Conservation (phyloP, 257 asterid species). For the Agastache rugosa region DNA sequence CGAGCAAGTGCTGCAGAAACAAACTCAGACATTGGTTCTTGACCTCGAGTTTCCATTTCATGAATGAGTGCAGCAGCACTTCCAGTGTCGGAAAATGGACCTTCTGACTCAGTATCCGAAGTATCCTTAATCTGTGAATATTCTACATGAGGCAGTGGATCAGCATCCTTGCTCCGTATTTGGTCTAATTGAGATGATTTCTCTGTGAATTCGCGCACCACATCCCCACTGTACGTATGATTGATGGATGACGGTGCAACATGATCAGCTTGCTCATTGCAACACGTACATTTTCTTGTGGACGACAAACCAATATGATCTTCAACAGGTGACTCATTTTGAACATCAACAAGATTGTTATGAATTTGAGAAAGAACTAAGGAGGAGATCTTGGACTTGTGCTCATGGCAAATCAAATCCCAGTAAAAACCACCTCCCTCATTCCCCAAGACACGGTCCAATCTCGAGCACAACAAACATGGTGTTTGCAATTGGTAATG, state of each 20-base stretch:
- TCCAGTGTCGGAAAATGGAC: conserved; percentile 36
- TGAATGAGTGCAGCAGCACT: conserved; percentile 24
- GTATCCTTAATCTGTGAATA: conserved; percentile 45
- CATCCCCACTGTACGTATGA: conserved; percentile 33
- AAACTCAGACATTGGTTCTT: conserved; percentile 30
- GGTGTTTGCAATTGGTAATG: conserved; percentile 61
- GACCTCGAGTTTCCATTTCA: conserved; percentile 32
- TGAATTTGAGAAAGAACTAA: conserved; percentile 60
- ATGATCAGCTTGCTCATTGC: conserved; percentile 49
- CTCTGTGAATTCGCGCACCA: conserved; percentile 36
- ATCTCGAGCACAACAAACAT: conserved; percentile 89
- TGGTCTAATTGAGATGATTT: conserved; percentile 35
- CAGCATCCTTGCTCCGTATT: conserved; percentile 26
- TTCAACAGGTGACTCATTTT: conserved; percentile 29
- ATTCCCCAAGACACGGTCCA: conserved; percentile 74
- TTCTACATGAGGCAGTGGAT: conserved; percentile 40
- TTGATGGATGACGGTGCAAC: conserved; percentile 37
- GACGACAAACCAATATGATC: conserved; percentile 5
- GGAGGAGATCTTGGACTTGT: conserved; percentile 67
- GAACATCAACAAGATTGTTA: conserved; percentile 53
- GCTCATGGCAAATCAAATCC: conserved; percentile 70
- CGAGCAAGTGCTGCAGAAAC: conserved; percentile 30
- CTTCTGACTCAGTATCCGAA: conserved; percentile 50
- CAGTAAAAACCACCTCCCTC: conserved; percentile 57
- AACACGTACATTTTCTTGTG: conserved; percentile 54